Evolutionary conservation across 2,329 filamentous ascomycete genomes (phyloP).

Genomic region (Aureobasidium sp.): DNA sequence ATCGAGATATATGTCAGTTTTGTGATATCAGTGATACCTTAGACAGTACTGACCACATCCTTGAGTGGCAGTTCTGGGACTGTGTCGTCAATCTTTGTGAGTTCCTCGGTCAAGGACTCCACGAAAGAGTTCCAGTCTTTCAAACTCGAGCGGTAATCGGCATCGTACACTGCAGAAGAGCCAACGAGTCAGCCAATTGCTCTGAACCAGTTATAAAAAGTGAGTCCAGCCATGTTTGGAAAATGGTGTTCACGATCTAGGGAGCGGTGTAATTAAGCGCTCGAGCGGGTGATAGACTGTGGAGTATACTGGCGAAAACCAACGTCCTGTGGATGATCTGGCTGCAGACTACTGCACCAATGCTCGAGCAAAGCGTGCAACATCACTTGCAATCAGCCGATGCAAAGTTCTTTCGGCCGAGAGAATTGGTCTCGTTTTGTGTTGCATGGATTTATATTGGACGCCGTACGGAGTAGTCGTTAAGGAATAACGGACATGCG

Average conservation of each 20-base stretch:
- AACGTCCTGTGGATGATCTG: background rate
- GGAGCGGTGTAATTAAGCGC: background rate
- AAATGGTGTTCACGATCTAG: background rate
- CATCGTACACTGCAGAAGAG: constrained; percentile 56
- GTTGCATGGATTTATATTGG: background rate
- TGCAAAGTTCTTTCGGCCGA: background rate
- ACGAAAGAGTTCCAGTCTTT: constrained; percentile 78
- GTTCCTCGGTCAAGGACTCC: constrained; percentile 58
- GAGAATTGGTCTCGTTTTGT: background rate
- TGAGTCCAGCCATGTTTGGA: background rate
- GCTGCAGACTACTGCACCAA: constrained; percentile 9
- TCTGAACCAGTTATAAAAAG: background rate
- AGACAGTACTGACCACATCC: constrained; percentile 51
- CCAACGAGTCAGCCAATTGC: constrained; percentile 3
- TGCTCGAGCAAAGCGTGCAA: background rate
- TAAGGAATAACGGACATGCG: background rate
- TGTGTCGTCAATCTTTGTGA: constrained; percentile 67
- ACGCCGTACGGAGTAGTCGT: background rate
- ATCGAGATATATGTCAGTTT: background rate
- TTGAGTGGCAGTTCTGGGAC: constrained; percentile 80
- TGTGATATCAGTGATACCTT: background rate
- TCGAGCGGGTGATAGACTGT: background rate
- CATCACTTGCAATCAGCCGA: background rate
- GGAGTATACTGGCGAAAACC: background rate
- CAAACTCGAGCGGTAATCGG: constrained; percentile 66